Evolutionary conservation across 345 rosid species (phyloP), one percentile per base, ranked within the genome.

Genomic region (Capsella bursapastoris): DNA sequence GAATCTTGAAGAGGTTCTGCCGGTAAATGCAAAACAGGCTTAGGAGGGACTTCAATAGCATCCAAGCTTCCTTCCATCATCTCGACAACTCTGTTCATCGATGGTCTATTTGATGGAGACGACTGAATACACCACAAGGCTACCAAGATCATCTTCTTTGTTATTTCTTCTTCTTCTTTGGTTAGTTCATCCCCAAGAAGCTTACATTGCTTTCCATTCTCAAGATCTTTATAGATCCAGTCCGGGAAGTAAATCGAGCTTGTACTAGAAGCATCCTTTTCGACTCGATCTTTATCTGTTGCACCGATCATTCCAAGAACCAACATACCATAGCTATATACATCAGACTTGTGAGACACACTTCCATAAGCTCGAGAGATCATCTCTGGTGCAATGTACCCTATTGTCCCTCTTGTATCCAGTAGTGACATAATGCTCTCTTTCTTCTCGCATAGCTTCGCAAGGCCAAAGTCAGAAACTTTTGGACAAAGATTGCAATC

Each of bases 1-100:
- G 43, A 34, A 8, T 34, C 43, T 57, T 57, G 63, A 34, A 57
- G 14, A 63, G 15, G 31, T 4, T 6, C 7, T 22, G 58, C 2
- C 0, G 61, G 72, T 13, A 35, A 1, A 7, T 44, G 35, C 14
- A 65, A 57, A 57, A 34, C 44, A 0, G 45, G 57, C 22, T 2
- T 50, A 11, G 57, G 71, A 48, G 71, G 71, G 9, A 51, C 7
- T 37, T 66, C 29, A 34, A 66, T 32, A 50, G 47, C 27, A 44
- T 57, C 14, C 8, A 57, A 2, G 44, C 2, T 32, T 34, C 44
- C 63, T 34, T 57, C 63, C 44, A 57, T 34, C 63, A 57, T 57
- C 44, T 57, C 63, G 2, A 57, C 14, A 7, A 66, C 60, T 52
- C 45, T 34, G 35, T 66, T 66, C 60, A 66, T 66, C 0, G 71